Evolutionary conservation across 495 filamentous ascomycete genomes (phyloP), one percentile per base, ranked within the genome.

Genomic region (Penicillium riverlandense): DNA sequence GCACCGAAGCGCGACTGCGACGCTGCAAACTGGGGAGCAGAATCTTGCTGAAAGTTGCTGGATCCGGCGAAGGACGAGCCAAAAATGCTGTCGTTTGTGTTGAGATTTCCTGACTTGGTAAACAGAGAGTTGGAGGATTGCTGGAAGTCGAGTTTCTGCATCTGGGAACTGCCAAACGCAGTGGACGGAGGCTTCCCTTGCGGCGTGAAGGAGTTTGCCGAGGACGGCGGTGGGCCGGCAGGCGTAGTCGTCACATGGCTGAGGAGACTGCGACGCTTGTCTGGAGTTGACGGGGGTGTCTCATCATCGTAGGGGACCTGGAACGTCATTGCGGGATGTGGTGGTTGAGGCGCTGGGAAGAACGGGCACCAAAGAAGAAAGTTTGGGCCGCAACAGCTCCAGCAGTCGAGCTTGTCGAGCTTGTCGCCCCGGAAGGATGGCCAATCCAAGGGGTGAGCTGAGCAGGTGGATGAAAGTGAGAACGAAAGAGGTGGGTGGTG

Each of bases 171-270:
- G 29, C 81, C 80, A 41, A 85, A 75, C 43, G 78, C 62, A 8
- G 76, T 76, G 7, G 77, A 81, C 15, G 78, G 75, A 13, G 86
- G 85, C 22, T 74, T 78, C 29, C 83, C 85, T 45, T 75, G 78
- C 9, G 88, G 86, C 27, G 84, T 88, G 60, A 88, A 88, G 29
- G 86, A 88, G 14, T 71, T 70, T 8, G 75, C 65, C 31, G 77
- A 78, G 3, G 79, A 80, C 15, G 86, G 86, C 11, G 88, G 88
- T 38, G 77, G 80, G 8, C 81, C 86, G 22, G 82, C 79, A 36
- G 89, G 88, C 14, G 88, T 91, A 1, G 84, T 90, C 1, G 89
- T 90, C 29, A 80, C 73, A 55, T 82, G 64, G 42, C 64, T 61
- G 44, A 69, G 63, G 11, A 67, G 51, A 40, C 63, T 65, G 38